phyloP scores from a whole-genome alignment of 345 rosid genomes.

The Citrus australasica region DNA sequence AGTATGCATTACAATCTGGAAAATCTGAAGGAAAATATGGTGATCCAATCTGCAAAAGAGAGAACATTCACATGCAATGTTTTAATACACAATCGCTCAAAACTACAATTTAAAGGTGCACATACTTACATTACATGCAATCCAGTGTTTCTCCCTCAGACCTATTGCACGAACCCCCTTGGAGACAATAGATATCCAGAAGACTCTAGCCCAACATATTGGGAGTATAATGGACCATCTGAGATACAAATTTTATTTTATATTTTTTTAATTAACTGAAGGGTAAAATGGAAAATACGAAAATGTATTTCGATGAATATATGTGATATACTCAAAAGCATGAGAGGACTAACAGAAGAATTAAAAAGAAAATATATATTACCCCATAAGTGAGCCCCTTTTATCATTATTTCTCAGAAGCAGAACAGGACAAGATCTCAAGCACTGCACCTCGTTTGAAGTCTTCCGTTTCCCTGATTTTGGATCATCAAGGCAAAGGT shows the following conservation, averaged over 20 bases:
- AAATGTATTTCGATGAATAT: not conserved
- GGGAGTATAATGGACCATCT: conserved; percentile 90
- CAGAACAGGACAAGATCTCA: conserved; percentile 67
- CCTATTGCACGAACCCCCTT: conserved; percentile 81
- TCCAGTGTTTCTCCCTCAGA: conserved; percentile 81
- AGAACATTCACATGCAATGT: conserved; percentile 6
- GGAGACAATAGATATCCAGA: conserved; percentile 62
- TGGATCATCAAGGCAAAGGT: conserved; percentile 48
- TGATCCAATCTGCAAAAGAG: conserved; percentile 49
- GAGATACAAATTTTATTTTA: conserved; percentile 22
- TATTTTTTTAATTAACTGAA: not conserved
- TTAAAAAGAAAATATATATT: conserved; percentile 23
- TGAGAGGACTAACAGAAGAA: not conserved
- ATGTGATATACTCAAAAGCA: not conserved
- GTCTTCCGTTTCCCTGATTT: conserved; percentile 22
- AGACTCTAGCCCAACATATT: conserved; percentile 73
- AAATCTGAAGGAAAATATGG: conserved; percentile 87
- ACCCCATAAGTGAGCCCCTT: conserved; percentile 46
- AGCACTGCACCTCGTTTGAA: conserved; percentile 36
- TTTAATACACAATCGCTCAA: not conserved
- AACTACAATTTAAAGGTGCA: conserved; percentile 8
- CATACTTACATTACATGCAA: conserved; percentile 63
- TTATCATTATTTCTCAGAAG: conserved; percentile 56
- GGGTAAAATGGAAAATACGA: not conserved
- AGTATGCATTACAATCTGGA: conserved; percentile 73